phyloP scores from a whole-genome alignment of 306 rosid genomes.

The Purshia tridentata region DNA sequence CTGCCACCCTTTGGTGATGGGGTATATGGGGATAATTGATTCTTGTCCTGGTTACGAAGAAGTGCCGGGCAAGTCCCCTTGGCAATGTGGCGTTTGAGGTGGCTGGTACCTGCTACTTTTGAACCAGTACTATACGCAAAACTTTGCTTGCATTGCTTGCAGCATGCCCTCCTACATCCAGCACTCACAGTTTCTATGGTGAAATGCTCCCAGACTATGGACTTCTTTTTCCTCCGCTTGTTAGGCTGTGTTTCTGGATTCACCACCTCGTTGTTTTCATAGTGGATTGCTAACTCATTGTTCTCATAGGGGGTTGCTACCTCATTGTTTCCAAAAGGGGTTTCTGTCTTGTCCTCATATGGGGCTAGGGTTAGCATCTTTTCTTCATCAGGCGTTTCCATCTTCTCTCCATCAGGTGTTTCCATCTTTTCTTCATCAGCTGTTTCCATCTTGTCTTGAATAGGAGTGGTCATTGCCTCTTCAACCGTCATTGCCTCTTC shows the following conservation, averaged over 20 bases:
- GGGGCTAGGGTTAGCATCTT: slow-evolving; percentile 22
- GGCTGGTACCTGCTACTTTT: slow-evolving; percentile 96
- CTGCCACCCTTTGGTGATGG: slow-evolving; percentile 50
- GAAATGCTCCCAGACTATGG: slow-evolving; percentile 94
- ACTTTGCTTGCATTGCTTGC: slow-evolving; percentile 91
- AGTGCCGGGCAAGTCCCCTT: slow-evolving; percentile 85
- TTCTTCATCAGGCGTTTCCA: slow-evolving; percentile 30
- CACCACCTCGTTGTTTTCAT: slow-evolving; percentile 42
- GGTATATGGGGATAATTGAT: slow-evolving; percentile 54
- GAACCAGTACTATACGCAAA: slow-evolving; percentile 96
- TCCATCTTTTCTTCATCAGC: slow-evolving; percentile 37
- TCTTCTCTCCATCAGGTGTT: slow-evolving; percentile 48
- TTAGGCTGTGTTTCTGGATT: slow-evolving; percentile 67
- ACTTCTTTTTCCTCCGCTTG: slow-evolving; percentile 88
- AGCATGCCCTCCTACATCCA: slow-evolving; percentile 90
- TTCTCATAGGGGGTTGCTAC: slow-evolving; percentile 20
- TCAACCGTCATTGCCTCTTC: not conserved
- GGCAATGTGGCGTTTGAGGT: slow-evolving; percentile 91
- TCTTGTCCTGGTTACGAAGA: slow-evolving; percentile 66
- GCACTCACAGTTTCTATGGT: slow-evolving; percentile 78
- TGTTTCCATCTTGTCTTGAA: slow-evolving; percentile 25
- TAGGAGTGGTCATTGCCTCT: not conserved
- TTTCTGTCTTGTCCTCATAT: slow-evolving; percentile 17
- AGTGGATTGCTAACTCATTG: slow-evolving; percentile 8
- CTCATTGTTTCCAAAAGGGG: slow-evolving; percentile 24